A percentile compares a stretch with the other conserved stretches of the same genome.
phyloP scores from a whole-genome alignment of 2,329 filamentous ascomycete species.

The Alternaria consortialis region DNA sequence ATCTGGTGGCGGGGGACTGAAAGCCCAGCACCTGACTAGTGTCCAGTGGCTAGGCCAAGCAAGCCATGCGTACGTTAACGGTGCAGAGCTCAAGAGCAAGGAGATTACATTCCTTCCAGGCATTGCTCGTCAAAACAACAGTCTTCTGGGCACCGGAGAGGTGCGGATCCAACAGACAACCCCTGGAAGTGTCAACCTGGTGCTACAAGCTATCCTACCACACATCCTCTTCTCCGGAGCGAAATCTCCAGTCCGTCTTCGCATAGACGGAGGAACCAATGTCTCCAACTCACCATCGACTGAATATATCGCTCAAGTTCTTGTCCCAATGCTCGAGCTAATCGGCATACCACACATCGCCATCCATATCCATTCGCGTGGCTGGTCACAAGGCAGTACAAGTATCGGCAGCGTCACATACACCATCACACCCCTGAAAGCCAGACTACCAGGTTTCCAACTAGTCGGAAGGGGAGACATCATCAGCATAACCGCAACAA shows the following conservation, averaged over 20 bases:
- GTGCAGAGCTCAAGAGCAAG: conserved; percentile 55
- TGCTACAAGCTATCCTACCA: conserved; percentile 68
- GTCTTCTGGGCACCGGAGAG: conserved; percentile 22
- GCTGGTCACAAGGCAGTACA: conserved; percentile 62
- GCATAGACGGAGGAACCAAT: conserved; percentile 67
- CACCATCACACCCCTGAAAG: conserved; percentile 54
- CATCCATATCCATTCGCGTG: conserved; percentile 56
- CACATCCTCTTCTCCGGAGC: conserved; percentile 60
- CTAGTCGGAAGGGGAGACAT: conserved; percentile 42
- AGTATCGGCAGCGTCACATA: conserved; percentile 62
- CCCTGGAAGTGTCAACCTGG: conserved; percentile 64
- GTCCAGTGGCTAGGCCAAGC: conserved; percentile 63
- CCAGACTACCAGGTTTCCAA: conserved; percentile 48
- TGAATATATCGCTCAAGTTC: conserved; percentile 65
- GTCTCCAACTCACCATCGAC: conserved; percentile 63
- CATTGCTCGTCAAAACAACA: not conserved
- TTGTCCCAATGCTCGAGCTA: conserved; percentile 61
- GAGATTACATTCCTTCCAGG: conserved; percentile 51
- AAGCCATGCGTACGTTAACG: conserved; percentile 55
- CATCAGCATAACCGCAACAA: conserved; percentile 44
- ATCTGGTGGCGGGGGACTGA: conserved; percentile 62
- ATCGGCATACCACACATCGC: conserved; percentile 61
- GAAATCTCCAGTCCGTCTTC: conserved; percentile 45
- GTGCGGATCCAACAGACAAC: conserved; percentile 50
- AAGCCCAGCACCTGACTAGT: conserved; percentile 65